phyloP scores from a whole-genome alignment of 768 basidiomycete species.

The Lentinula aciculospora region DNA sequence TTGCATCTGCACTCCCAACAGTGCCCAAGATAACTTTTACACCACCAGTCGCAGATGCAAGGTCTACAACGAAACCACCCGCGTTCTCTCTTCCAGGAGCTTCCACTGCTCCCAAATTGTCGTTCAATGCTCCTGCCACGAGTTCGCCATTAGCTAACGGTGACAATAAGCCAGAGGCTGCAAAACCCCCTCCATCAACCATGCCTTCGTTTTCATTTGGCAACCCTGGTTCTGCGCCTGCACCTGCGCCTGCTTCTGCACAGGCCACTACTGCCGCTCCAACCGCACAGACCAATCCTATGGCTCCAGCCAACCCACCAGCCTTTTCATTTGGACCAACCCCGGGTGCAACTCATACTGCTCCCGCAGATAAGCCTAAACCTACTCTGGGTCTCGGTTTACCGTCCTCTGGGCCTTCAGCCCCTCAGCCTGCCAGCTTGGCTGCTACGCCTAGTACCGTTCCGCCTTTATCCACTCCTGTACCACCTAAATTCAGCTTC shows the following conservation, averaged over 20 bases:
- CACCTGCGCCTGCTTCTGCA: constrained; percentile 4
- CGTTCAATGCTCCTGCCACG: constrained; percentile 17
- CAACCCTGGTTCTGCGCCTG: constrained; percentile 13
- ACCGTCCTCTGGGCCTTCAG: constrained; percentile 5
- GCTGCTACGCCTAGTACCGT: background rate
- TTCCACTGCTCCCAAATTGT: constrained; percentile 21
- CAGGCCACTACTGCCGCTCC: constrained; percentile 10
- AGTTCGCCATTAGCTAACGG: constrained; percentile 12
- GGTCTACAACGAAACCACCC: constrained; percentile 12
- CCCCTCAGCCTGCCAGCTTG: constrained; percentile 1
- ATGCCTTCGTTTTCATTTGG: constrained; percentile 12
- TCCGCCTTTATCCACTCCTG: background rate
- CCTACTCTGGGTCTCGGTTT: constrained; percentile 10
- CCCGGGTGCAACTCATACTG: background rate
- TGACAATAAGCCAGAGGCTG: constrained; percentile 3
- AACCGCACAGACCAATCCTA: constrained; percentile 4
- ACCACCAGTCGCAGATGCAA: constrained; percentile 24
- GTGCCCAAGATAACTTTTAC: constrained; percentile 15
- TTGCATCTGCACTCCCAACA: constrained; percentile 19
- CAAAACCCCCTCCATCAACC: constrained; percentile 9
- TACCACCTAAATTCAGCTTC: constrained; percentile 9
- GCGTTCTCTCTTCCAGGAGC: constrained; percentile 13
- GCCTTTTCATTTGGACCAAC: constrained; percentile 17
- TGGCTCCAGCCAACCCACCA: constrained; percentile 9
- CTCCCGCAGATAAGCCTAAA: constrained; percentile 8